Conservation (phyloP, 2,329 filamentous ascomycete species). For the Arthrobotrys iridis region DNA sequence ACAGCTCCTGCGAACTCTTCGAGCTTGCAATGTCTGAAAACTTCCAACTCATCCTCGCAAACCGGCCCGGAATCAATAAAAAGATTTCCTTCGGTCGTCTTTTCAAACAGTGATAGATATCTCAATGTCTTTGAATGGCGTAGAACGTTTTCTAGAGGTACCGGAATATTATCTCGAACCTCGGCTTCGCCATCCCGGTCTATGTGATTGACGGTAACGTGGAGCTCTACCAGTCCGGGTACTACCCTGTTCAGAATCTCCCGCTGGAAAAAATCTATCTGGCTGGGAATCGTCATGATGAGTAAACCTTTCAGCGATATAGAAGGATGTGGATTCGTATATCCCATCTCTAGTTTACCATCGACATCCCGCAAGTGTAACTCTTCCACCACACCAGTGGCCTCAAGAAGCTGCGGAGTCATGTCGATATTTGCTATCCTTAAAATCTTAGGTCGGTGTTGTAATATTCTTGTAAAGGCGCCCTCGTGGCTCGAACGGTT, state of each 20-base stretch:
- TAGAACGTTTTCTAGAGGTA: slow-evolving; percentile 10
- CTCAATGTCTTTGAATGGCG: slow-evolving; percentile 13
- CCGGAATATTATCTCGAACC: slow-evolving; percentile 17
- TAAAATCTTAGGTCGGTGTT: neutral
- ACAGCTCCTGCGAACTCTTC: slow-evolving; percentile 24
- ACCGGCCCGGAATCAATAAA: slow-evolving; percentile 8
- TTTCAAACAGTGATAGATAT: slow-evolving; percentile 26
- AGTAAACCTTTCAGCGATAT: slow-evolving; percentile 20
- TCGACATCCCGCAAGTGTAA: slow-evolving; percentile 8
- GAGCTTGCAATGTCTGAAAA: slow-evolving; percentile 10
- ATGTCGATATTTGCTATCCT: slow-evolving; percentile 2
- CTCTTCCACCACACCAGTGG: slow-evolving; percentile 8
- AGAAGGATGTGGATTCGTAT: neutral
- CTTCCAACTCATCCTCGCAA: slow-evolving; percentile 16
- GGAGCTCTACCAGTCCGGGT: slow-evolving; percentile 25
- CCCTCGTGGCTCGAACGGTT: neutral
- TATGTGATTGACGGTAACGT: slow-evolving; percentile 14
- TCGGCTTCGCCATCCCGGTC: neutral
- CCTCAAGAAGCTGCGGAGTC: neutral
- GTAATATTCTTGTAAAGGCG: neutral
- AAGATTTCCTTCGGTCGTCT: neutral
- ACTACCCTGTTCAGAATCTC: slow-evolving; percentile 11
- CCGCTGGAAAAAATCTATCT: neutral
- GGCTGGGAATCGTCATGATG: neutral
- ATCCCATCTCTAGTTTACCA: neutral